Percentiles rank a stretch among this genome's conserved stretches.
Evolutionary conservation across 169 alveolate species (phyloP).

Genomic region (Plasmodium yoelii): DNA sequence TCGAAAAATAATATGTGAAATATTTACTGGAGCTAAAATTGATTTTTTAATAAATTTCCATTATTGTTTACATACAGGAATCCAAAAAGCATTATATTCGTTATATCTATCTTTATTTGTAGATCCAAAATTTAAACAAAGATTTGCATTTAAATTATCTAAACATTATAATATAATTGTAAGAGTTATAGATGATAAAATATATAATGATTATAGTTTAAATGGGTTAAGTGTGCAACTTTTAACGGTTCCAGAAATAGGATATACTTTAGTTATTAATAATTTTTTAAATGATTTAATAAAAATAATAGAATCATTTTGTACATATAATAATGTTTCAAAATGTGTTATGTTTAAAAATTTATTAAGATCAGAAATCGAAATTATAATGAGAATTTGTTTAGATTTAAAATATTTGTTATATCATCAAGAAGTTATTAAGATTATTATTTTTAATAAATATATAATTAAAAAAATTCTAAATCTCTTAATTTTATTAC

Average conservation of each 20-base stretch:
- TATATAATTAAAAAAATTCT: conserved; percentile 40
- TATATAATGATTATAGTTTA: conserved; percentile 26
- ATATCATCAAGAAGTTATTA: conserved; percentile 60
- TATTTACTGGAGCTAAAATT: conserved; percentile 31
- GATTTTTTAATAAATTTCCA: conserved; percentile 58
- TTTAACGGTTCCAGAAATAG: conserved; percentile 61
- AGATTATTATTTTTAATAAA: conserved; percentile 44
- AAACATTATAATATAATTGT: conserved; percentile 29
- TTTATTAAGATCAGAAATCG: conserved; percentile 36
- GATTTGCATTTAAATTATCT: conserved; percentile 62
- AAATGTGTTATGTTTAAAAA: conserved; percentile 61
- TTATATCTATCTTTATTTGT: conserved; percentile 61
- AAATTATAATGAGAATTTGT: conserved; percentile 56
- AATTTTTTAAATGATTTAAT: conserved; percentile 54
- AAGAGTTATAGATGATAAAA: conserved; percentile 21
- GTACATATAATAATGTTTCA: conserved; percentile 16
- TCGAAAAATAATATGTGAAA: conserved; percentile 57
- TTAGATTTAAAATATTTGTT: conserved; percentile 53
- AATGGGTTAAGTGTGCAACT: conserved; percentile 58
- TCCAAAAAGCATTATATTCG: conserved; percentile 44
- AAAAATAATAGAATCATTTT: conserved; percentile 40
- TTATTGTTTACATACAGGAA: conserved; percentile 34
- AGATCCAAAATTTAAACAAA: conserved; percentile 58
- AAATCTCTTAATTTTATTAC: conserved; percentile 10
- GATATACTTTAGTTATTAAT: conserved; percentile 61